These are phyloP conservation scores for Yarrowia sp. DNA, from an alignment of 805 yeast species.

Conservation along the genomic window DNA sequence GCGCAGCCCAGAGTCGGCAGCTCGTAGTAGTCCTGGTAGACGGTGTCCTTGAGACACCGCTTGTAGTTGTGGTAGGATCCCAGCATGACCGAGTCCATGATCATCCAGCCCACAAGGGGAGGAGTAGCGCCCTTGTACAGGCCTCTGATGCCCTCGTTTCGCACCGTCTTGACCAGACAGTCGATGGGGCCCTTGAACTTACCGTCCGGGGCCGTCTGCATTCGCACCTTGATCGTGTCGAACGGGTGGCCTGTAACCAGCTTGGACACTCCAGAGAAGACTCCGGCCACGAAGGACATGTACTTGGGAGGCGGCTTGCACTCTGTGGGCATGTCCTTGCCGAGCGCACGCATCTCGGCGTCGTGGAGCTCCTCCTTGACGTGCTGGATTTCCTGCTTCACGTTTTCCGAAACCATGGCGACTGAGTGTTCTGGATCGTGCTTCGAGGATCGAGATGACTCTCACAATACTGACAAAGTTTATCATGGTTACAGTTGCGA, in stretches of 20 bases:
- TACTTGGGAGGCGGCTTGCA: slow-evolving; percentile 11
- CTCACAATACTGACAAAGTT: background rate
- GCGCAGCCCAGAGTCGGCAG: slow-evolving; percentile 74
- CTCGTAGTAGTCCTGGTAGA: slow-evolving; percentile 58
- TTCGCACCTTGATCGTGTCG: slow-evolving; percentile 82
- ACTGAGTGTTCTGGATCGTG: background rate
- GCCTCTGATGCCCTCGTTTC: slow-evolving; percentile 74
- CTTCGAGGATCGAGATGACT: slow-evolving; percentile 1
- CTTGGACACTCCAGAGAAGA: slow-evolving; percentile 81
- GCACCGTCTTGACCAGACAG: slow-evolving; percentile 68
- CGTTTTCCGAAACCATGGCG: slow-evolving; percentile 19
- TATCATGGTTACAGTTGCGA: slow-evolving; percentile 17
- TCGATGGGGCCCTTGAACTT: slow-evolving; percentile 79
- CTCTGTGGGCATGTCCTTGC: background rate
- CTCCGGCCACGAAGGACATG: slow-evolving; percentile 69
- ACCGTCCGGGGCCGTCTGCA: slow-evolving; percentile 70
- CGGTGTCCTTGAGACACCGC: slow-evolving; percentile 58
- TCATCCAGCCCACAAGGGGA: slow-evolving; percentile 88
- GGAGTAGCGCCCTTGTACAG: slow-evolving; percentile 90
- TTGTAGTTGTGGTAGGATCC: slow-evolving; percentile 82
- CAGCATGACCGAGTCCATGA: slow-evolving; percentile 88
- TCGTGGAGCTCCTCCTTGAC: slow-evolving; percentile 8
- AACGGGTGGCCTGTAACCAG: slow-evolving; percentile 92
- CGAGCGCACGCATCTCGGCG: slow-evolving; percentile 9
- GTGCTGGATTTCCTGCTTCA: slow-evolving; percentile 6